Percentiles rank a stretch among this genome's conserved stretches.
Conservation (phyloP, 148 eudicot genomes). For the Polygonum aviculare region DNA sequence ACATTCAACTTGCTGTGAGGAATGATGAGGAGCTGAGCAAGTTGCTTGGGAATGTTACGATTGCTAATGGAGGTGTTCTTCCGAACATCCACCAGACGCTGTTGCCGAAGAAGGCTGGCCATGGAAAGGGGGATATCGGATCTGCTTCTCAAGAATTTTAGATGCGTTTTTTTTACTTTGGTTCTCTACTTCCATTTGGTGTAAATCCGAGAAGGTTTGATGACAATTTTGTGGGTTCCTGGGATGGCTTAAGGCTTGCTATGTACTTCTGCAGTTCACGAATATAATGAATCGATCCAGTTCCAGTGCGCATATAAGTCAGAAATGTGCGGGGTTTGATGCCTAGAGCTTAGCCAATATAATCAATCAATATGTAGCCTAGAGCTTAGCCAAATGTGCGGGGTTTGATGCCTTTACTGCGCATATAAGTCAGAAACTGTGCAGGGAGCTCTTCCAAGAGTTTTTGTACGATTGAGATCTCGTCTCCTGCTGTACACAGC, state of each 20-base stretch:
- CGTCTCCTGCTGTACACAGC: slow-evolving; percentile 37
- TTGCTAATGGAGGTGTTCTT: slow-evolving; percentile 16
- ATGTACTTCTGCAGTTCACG: neutral
- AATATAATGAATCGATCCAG: neutral
- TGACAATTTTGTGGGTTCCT: neutral
- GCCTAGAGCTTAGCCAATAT: no score
- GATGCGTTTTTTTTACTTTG: neutral
- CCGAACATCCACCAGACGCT: slow-evolving; percentile 11
- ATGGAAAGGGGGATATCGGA: slow-evolving; percentile 10
- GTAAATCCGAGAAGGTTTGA: slow-evolving; percentile 7
- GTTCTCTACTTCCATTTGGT: neutral
- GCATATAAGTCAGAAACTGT: slow-evolving; percentile 67
- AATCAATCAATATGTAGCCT: no score
- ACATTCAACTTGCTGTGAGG: slow-evolving; percentile 15
- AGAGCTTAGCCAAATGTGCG: neutral
- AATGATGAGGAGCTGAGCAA: slow-evolving; percentile 15
- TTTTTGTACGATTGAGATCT: slow-evolving; percentile 48
- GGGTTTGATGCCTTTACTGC: slow-evolving; percentile 68
- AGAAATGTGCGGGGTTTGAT: no score
- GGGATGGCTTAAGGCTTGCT: neutral
- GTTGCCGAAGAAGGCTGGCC: slow-evolving; percentile 14
- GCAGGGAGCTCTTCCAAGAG: slow-evolving; percentile 79
- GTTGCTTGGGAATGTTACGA: slow-evolving; percentile 12
- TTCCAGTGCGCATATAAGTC: no score
- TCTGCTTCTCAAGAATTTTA: slow-evolving; percentile 18